Conservation (phyloP, 1,284 basidiomycete genomes). For the Moesziomyces sp. region DNA sequence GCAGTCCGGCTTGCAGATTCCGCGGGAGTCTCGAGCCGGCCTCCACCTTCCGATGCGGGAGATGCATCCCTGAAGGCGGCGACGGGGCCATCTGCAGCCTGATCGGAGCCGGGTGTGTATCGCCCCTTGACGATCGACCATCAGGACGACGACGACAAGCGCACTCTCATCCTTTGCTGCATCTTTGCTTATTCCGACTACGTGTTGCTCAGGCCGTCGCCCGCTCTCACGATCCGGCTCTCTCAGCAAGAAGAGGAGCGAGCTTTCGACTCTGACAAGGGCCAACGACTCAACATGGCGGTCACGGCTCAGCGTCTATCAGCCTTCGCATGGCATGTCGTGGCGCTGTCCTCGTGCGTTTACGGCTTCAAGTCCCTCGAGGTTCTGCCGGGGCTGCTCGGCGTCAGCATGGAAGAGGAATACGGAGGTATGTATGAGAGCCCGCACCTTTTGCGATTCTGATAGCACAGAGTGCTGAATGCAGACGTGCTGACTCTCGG, state of each 20-base stretch:
- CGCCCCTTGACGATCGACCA: background rate
- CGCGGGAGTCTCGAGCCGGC: background rate
- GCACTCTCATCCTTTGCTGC: background rate
- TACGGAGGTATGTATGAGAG: conserved; percentile 27
- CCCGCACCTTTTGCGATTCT: background rate
- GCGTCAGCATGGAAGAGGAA: conserved; percentile 15
- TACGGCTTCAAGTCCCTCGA: conserved; percentile 38
- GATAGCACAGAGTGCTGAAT: background rate
- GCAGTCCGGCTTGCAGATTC: background rate
- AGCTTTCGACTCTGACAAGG: background rate
- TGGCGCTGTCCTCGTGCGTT: conserved; percentile 29
- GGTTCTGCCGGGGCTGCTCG: conserved; percentile 17
- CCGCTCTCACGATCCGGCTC: background rate
- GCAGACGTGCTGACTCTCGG: background rate
- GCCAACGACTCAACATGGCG: conserved; percentile 8
- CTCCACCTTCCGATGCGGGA: background rate
- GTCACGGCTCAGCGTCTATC: background rate
- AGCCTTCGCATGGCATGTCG: conserved; percentile 21
- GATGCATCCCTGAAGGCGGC: too few species aligned
- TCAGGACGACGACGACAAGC: background rate
- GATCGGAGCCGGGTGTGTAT: background rate
- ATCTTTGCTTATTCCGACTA: too few species aligned
- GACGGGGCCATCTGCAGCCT: too few species aligned
- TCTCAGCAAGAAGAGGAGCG: background rate
- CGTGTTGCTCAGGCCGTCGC: background rate